Percentiles rank a stretch among this genome's conserved stretches.
phyloP scores from a whole-genome alignment of 2,329 filamentous ascomycete genomes.

The Paraphoma chrysanthemicola region DNA sequence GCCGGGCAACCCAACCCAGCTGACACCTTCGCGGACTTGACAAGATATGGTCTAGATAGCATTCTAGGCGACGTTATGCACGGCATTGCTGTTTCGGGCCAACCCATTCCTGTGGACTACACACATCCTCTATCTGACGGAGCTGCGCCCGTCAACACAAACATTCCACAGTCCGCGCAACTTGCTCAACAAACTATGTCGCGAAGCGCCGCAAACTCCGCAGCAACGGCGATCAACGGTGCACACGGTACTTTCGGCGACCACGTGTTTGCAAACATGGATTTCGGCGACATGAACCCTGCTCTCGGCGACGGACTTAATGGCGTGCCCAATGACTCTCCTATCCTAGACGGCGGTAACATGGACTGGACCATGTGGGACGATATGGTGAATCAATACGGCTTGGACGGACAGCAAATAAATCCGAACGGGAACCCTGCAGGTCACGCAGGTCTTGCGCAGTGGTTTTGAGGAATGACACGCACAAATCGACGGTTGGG shows the following conservation, averaged over 20 bases:
- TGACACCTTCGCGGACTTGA: conserved; percentile 27
- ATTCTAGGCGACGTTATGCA: conserved; percentile 39
- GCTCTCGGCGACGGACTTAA: conserved; percentile 5
- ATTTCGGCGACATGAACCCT: conserved; percentile 25
- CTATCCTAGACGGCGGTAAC: conserved; percentile 46
- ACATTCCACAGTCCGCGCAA: neutral
- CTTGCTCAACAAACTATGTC: neutral
- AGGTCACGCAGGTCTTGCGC: conserved; percentile 27
- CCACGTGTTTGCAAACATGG: conserved; percentile 24
- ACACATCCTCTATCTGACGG: neutral
- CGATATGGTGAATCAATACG: conserved; percentile 56
- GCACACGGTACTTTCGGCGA: conserved; percentile 17
- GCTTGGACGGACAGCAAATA: conserved; percentile 45
- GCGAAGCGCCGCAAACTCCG: conserved; percentile 1
- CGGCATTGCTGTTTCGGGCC: conserved; percentile 9
- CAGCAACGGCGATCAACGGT: conserved; percentile 16
- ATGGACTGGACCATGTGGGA: conserved; percentile 60
- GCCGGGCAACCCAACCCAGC: conserved; percentile 2
- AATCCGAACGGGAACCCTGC: conserved; percentile 12
- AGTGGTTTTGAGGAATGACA: conserved; percentile 28
- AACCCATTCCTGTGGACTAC: neutral
- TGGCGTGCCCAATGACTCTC: conserved; percentile 20
- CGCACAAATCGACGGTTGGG: no score
- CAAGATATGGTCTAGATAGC: conserved; percentile 33
- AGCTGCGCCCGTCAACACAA: neutral